Conservation (phyloP, 106 monocot species). For the Agapanthus africanus region DNA sequence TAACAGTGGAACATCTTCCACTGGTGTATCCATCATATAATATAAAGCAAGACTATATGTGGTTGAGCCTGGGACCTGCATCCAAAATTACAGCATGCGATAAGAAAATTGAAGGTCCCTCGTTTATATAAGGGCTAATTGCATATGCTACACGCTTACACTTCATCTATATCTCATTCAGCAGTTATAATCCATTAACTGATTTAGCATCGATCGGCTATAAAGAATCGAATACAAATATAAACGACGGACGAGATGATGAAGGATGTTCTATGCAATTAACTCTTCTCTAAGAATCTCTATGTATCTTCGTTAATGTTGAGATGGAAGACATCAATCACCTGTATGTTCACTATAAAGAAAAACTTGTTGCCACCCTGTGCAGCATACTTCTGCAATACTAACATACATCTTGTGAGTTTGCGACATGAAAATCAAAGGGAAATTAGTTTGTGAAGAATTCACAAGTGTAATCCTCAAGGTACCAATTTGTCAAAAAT, state of each 20-base stretch:
- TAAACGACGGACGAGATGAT: too few relatives aligned
- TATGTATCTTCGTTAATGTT: not conserved
- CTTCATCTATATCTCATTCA: too few relatives aligned
- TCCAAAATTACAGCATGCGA: too few relatives aligned
- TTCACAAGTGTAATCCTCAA: not conserved
- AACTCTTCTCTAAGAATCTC: not conserved
- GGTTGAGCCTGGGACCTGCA: constrained; percentile 82
- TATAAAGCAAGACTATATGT: constrained; percentile 87
- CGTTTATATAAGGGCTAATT: too few relatives aligned
- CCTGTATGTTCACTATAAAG: constrained; percentile 94
- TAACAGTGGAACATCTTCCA: constrained; percentile 73
- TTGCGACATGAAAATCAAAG: constrained; percentile 28
- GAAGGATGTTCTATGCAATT: too few relatives aligned
- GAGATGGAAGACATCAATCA: constrained; percentile 7
- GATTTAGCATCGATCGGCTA: too few relatives aligned
- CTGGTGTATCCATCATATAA: constrained; percentile 77
- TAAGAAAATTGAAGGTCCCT: too few relatives aligned
- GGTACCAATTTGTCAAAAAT: too few relatives aligned
- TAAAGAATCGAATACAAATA: too few relatives aligned
- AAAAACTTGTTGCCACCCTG: constrained; percentile 19
- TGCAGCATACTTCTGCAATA: constrained; percentile 21
- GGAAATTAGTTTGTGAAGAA: not conserved
- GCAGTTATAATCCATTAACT: too few relatives aligned
- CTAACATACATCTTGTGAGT: not conserved
- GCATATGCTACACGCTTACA: too few relatives aligned